Conservation (phyloP, 805 yeast genomes). For the Myxozyma lipomycoides region DNA sequence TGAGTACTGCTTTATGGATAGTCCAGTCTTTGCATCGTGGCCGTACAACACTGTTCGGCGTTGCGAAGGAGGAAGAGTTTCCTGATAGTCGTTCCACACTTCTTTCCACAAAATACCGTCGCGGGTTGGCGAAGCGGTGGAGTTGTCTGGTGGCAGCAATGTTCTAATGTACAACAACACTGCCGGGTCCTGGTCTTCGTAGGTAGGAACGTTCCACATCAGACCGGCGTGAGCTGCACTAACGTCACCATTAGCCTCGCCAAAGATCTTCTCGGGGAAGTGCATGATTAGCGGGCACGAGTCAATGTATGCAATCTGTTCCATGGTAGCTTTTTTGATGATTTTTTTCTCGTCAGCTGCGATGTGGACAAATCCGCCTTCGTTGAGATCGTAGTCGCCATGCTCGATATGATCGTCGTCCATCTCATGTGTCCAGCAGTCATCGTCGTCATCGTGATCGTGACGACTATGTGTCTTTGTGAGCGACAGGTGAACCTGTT, state of each 20-base stretch:
- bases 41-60: slow-evolving; percentile 65
- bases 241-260: slow-evolving; percentile 39
- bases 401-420: slow-evolving; percentile 26
- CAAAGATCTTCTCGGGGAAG: slow-evolving; percentile 51
- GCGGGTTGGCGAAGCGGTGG: slow-evolving; percentile 47
- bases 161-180: slow-evolving; percentile 68
- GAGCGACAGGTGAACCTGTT: neutral
- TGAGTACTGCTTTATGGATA: slow-evolving; percentile 59
- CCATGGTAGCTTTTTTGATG: slow-evolving; percentile 43
- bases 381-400: slow-evolving; percentile 22
- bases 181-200: slow-evolving; percentile 56
- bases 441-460: slow-evolving; percentile 13
- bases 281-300: slow-evolving; percentile 60
- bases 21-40: slow-evolving; percentile 80
- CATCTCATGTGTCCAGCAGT: slow-evolving; percentile 23
- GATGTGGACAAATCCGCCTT: slow-evolving; percentile 24
- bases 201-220: slow-evolving; percentile 53
- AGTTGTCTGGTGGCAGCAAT: slow-evolving; percentile 61
- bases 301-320: slow-evolving; percentile 58
- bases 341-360: slow-evolving; percentile 28
- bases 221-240: slow-evolving; percentile 84
- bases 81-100: slow-evolving; percentile 32
- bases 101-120: slow-evolving; percentile 32
- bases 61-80: slow-evolving; percentile 30
- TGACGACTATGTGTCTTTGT: neutral